Evolutionary conservation across 306 rosid species (phyloP).

Genomic region (Cicer judaicum): DNA sequence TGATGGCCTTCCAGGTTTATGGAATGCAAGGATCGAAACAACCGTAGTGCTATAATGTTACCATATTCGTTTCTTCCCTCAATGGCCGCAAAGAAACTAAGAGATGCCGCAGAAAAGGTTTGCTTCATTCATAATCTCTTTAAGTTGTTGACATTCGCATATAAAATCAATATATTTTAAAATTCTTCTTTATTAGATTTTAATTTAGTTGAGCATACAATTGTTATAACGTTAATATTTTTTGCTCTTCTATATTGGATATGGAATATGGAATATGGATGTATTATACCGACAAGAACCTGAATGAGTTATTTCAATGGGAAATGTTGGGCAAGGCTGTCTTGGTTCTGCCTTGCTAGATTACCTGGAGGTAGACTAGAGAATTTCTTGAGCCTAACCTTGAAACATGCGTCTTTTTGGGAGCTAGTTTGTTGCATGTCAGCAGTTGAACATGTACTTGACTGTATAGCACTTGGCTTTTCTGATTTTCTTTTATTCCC

Average conservation of each 20-base stretch:
- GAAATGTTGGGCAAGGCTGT: conserved; percentile 9
- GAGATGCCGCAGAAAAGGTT: conserved; percentile 85
- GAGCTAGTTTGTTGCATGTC: conserved; percentile 23
- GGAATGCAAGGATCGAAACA: conserved; percentile 97
- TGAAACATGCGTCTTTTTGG: conserved; percentile 13
- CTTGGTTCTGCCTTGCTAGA: conserved; percentile 22
- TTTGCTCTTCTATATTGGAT: conserved; percentile 23
- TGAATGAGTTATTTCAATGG: conserved; percentile 20
- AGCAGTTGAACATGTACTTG: not conserved
- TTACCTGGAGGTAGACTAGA: conserved; percentile 25
- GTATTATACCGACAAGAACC: conserved; percentile 4
- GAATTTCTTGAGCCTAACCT: conserved; percentile 23
- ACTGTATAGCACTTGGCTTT: not conserved
- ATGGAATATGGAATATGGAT: not conserved
- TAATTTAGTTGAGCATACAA: not conserved
- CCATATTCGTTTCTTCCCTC: conserved; percentile 86
- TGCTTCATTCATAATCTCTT: conserved; percentile 33
- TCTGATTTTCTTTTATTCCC: not conserved
- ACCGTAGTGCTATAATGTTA: conserved; percentile 70
- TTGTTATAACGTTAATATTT: conserved; percentile 7
- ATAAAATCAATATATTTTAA: conserved; percentile 1
- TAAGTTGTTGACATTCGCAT: conserved; percentile 1
- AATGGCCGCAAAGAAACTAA: conserved; percentile 71
- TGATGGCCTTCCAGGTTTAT: conserved; percentile 72
- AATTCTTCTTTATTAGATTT: conserved; percentile 1